Percentiles rank a stretch among this genome's conserved stretches.
Conservation (phyloP, 2,329 filamentous ascomycete genomes). For the Fusarium floridanum region DNA sequence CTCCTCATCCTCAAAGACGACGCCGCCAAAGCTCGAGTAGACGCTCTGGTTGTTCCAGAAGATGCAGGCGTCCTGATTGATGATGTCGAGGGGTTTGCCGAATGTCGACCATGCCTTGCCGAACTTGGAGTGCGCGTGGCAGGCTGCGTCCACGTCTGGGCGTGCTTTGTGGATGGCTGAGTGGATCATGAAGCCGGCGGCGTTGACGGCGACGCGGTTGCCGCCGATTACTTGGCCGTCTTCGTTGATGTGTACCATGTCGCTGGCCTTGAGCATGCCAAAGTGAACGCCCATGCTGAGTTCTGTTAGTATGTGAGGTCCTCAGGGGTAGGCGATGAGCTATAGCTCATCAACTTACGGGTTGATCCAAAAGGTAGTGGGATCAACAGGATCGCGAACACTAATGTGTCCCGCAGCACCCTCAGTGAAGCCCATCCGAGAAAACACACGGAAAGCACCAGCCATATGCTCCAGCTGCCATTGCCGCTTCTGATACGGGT, state of each 20-base stretch:
- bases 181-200: slow-evolving; percentile 73
- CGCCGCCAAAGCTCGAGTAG: slow-evolving; percentile 71
- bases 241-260: slow-evolving; percentile 73
- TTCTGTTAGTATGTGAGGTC: neutral
- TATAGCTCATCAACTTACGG: slow-evolving; percentile 51
- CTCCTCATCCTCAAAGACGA: slow-evolving; percentile 73
- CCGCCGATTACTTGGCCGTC: slow-evolving; percentile 71
- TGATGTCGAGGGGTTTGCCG: slow-evolving; percentile 69
- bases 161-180: slow-evolving; percentile 70
- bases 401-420: slow-evolving; percentile 75
- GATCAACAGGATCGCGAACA: slow-evolving; percentile 71
- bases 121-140: slow-evolving; percentile 69
- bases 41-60: slow-evolving; percentile 71
- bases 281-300: slow-evolving; percentile 68
- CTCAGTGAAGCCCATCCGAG: slow-evolving; percentile 65
- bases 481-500: slow-evolving; percentile 56
- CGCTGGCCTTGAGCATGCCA: slow-evolving; percentile 69
- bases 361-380: slow-evolving; percentile 75
- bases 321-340: neutral
- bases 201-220: slow-evolving; percentile 69
- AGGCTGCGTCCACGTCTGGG: slow-evolving; percentile 71
- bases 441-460: slow-evolving; percentile 62
- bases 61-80: slow-evolving; percentile 70
- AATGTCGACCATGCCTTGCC: slow-evolving; percentile 74
- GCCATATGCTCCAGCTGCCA: slow-evolving; percentile 59